Evolutionary conservation across 176 grass and related monocot species (phyloP).

Genomic region (Eleusine indica): DNA sequence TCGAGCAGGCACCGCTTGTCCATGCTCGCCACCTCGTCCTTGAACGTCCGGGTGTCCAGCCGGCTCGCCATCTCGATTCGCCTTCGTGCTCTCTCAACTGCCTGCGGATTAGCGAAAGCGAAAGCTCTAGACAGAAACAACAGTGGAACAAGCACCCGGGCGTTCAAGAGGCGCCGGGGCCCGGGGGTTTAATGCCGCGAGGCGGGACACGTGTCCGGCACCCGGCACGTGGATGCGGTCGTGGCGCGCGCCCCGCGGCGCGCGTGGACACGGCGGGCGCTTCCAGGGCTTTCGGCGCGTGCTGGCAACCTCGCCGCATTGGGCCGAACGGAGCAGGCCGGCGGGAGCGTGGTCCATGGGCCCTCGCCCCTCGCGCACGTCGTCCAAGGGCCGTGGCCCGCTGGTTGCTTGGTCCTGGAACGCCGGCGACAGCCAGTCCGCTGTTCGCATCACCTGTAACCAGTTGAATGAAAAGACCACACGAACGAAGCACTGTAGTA

Average conservation of each 20-base stretch:
- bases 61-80: conserved; percentile 31
- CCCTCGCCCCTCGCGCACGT: not conserved
- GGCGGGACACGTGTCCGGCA: not conserved
- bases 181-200: conserved; percentile 24
- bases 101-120: too few relatives aligned
- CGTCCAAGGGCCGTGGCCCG: too few relatives aligned
- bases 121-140: too few relatives aligned
- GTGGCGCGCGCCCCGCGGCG: conserved; percentile 21
- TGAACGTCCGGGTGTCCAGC: conserved; percentile 65
- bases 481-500: too few relatives aligned
- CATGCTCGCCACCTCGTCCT: conserved; percentile 57
- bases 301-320: not conserved
- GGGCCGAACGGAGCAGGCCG: not conserved
- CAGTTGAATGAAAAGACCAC: too few relatives aligned
- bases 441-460: too few relatives aligned
- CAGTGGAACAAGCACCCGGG: too few relatives aligned
- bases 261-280: not conserved
- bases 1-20: conserved; percentile 64
- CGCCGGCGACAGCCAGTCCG: too few relatives aligned
- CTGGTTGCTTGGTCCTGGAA: not conserved
- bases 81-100: not conserved
- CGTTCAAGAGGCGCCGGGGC: not conserved
- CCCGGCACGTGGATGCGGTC: conserved; percentile 17
- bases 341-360: not conserved
- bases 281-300: not conserved